Base-by-base conservation (phyloP, 2,329 filamentous ascomycete genomes). In the Penicillium sp. region DNA sequence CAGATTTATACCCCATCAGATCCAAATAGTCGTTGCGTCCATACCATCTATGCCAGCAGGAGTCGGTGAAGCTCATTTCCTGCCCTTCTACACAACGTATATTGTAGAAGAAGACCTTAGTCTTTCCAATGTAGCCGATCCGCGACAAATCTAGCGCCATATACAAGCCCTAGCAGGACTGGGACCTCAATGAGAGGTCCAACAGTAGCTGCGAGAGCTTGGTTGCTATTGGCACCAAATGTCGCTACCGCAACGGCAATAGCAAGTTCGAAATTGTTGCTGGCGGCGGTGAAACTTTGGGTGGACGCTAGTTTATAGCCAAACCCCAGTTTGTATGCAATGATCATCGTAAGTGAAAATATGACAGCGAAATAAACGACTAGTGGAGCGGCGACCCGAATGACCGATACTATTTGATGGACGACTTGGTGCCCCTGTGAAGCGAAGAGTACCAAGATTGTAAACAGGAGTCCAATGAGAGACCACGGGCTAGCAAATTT, bases 181-280 rank as follows among this genome's bases (percentile, higher is more conserved):
- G 91, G 91, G 3, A 96, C 91, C 68, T 96, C 91, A 52, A 96
- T 88, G 62, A 96, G 72, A 3, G 91, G 91, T 0, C 91, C 90
- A 0, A 96, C 90, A 0, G 91, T 95, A 7, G 88, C 80, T 1
- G 91, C 90, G 45, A 96, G 76, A 0, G 91, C 91, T 71, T 96
- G 86, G 50, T 91, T 85, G 64, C 89, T 93, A 43, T 88, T 76
- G 0, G 87, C 81, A 0, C 91, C 91, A 72, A 88, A 96, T 0
- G 87, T 87, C 0, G 91, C 88, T 2, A 96, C 86, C 0, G 89
- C 89, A 0, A 96, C 91, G 0, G 91, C 91, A 72, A 96, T 96
- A 0, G 91, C 90, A 23, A 96, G 76, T 76, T 96, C 91, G 66
- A 96, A 96, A 68, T 96, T 96, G 68, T 96, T 96, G 69, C 91